Evolutionary conservation across 2,329 filamentous ascomycete species (phyloP).

Genomic region (Paecilomyces formosus): DNA sequence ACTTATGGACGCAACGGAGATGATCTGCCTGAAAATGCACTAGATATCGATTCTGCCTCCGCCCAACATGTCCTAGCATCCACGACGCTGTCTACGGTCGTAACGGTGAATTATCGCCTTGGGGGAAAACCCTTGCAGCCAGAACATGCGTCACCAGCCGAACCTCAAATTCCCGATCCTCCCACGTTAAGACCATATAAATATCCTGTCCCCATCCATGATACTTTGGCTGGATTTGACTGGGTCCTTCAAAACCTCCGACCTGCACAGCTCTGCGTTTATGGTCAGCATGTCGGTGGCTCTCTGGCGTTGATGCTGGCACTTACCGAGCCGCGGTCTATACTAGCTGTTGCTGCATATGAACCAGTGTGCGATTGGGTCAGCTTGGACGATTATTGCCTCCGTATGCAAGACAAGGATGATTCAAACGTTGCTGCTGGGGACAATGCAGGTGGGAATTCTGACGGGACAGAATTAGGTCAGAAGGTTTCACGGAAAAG

Average conservation of each 20-base stretch:
- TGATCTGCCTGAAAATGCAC: neutral
- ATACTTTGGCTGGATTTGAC: conserved; percentile 31
- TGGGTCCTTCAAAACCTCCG: conserved; percentile 27
- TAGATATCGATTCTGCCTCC: neutral
- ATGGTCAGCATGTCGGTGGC: conserved; percentile 31
- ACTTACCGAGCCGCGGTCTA: conserved; percentile 28
- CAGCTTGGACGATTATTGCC: conserved; percentile 33
- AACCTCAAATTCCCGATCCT: neutral
- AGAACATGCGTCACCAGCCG: neutral
- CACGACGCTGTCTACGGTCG: conserved; percentile 24
- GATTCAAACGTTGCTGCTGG: conserved; percentile 1
- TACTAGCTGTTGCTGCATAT: conserved; percentile 24
- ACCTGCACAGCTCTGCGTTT: conserved; percentile 20
- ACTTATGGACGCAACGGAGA: neutral
- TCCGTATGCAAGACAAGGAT: conserved; percentile 3
- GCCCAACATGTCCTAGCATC: conserved; percentile 22
- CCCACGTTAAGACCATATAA: conserved; percentile 11
- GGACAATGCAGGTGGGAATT: neutral
- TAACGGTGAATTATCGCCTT: conserved; percentile 36
- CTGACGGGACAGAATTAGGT: neutral
- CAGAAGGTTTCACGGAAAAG: conserved; percentile 2
- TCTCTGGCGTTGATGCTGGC: conserved; percentile 37
- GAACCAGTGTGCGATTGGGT: conserved; percentile 34
- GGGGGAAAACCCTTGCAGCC: conserved; percentile 9
- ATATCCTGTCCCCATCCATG: conserved; percentile 32